Evolutionary conservation across 805 yeast species (phyloP).

Genomic region (Myxozyma lipomycoides): DNA sequence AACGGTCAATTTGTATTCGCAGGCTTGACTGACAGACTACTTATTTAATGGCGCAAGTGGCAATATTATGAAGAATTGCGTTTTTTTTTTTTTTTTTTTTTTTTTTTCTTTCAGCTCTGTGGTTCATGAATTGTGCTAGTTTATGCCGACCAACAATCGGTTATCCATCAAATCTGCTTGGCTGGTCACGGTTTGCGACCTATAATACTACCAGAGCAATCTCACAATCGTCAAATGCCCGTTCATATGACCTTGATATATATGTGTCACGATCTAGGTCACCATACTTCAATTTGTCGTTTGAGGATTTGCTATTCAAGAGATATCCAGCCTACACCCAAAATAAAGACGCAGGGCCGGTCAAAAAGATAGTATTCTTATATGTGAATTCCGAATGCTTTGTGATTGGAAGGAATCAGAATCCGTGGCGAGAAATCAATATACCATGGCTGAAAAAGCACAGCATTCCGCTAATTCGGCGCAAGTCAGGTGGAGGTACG

Average conservation of each 20-base stretch:
- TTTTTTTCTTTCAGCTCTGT: too few relatives aligned
- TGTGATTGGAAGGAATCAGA: slow-evolving; percentile 95
- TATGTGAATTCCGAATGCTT: slow-evolving; percentile 80
- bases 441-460: slow-evolving; percentile 49
- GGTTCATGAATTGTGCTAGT: too few relatives aligned
- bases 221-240: background rate
- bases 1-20: too few relatives aligned
- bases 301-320: slow-evolving; percentile 74
- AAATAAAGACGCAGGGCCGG: background rate
- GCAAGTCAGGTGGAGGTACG: slow-evolving; percentile 93
- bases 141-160: too few relatives aligned
- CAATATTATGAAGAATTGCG: too few relatives aligned
- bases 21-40: too few relatives aligned
- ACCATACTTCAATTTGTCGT: slow-evolving; percentile 73
- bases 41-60: too few relatives aligned
- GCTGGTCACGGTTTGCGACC: too few relatives aligned
- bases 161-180: too few relatives aligned
- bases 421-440: slow-evolving; percentile 85
- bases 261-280: slow-evolving; percentile 55
- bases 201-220: too few relatives aligned
- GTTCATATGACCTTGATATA: slow-evolving; percentile 45
- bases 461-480: slow-evolving; percentile 64
- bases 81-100: too few relatives aligned
- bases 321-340: slow-evolving; percentile 48
- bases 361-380: slow-evolving; percentile 55